phyloP scores from a whole-genome alignment of 2,329 filamentous ascomycete species.

The Ophiostoma himal-ulmi region DNA sequence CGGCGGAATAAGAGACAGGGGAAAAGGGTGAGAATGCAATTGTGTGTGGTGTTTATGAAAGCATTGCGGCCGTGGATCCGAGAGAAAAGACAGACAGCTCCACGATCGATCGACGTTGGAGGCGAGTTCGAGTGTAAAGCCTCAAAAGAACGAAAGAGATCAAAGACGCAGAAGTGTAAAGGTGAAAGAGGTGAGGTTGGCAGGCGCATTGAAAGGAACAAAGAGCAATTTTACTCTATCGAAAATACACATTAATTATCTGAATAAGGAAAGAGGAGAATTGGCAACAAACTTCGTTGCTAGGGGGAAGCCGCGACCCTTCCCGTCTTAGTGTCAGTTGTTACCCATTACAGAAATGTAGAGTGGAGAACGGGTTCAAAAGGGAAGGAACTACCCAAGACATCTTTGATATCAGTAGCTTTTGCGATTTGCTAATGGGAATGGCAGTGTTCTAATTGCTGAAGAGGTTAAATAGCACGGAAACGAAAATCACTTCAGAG shows the following conservation, averaged over 20 bases:
- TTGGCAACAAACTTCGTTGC: constrained; percentile 10
- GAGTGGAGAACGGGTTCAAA: constrained; percentile 1
- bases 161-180: neutral
- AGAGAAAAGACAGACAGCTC: neutral
- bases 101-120: neutral
- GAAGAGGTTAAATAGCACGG: neutral
- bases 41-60: neutral
- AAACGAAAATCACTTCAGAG: neutral
- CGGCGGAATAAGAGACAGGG: neutral
- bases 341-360: constrained; percentile 14
- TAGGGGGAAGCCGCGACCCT: constrained; percentile 16
- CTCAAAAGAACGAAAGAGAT: neutral
- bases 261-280: neutral
- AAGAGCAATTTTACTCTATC: constrained; percentile 7
- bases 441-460: neutral
- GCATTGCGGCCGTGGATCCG: neutral
- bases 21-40: neutral
- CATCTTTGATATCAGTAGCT: constrained; percentile 5
- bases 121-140: neutral
- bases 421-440: neutral
- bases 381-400: constrained; percentile 12
- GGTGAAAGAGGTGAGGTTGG: constrained; percentile 7
- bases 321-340: constrained; percentile 13
- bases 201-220: constrained; percentile 10
- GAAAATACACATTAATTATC: constrained; percentile 3